phyloP scores from a whole-genome alignment of 768 basidiomycete genomes.

The Galerina sulciceps region DNA sequence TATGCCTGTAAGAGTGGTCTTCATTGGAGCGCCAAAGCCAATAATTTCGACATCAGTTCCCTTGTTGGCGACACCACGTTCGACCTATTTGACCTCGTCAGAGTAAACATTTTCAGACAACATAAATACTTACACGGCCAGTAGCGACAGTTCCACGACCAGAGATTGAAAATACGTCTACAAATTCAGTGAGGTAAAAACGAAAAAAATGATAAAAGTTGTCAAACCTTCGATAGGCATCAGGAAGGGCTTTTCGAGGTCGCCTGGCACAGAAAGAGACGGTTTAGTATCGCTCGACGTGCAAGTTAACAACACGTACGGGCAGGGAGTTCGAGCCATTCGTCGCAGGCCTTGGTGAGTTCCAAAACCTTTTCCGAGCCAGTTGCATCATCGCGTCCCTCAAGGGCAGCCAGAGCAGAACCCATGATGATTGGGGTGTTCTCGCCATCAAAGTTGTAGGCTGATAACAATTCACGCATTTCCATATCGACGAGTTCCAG shows the following conservation, averaged over 20 bases:
- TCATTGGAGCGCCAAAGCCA: slow-evolving; percentile 79
- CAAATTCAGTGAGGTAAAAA: background rate
- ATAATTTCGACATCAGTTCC: slow-evolving; percentile 93
- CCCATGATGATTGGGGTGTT: slow-evolving; percentile 98
- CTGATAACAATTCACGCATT: slow-evolving; percentile 92
- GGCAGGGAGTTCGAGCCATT: slow-evolving; percentile 92
- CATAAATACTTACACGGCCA: slow-evolving; percentile 70
- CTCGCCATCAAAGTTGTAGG: slow-evolving; percentile 97
- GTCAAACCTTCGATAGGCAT: slow-evolving; percentile 84
- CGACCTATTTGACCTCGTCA: slow-evolving; percentile 55
- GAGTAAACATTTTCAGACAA: background rate
- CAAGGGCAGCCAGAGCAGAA: slow-evolving; percentile 92
- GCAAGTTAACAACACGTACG: slow-evolving; percentile 51
- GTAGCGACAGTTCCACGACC: slow-evolving; percentile 98
- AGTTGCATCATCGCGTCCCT: slow-evolving; percentile 80
- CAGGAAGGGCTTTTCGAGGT: slow-evolving; percentile 97
- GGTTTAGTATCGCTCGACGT: background rate
- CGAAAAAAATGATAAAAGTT: background rate
- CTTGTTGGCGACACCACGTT: slow-evolving; percentile 90
- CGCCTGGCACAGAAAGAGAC: slow-evolving; percentile 52
- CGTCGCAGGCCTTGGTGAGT: slow-evolving; percentile 85
- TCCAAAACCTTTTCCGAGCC: slow-evolving; percentile 82
- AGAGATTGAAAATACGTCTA: slow-evolving; percentile 95
- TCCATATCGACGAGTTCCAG: slow-evolving; percentile 99
- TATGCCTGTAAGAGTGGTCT: slow-evolving; percentile 95